Evolutionary conservation across 2,329 filamentous ascomycete species (phyloP).

Genomic region (Nannizziopsis arthrosporioides): DNA sequence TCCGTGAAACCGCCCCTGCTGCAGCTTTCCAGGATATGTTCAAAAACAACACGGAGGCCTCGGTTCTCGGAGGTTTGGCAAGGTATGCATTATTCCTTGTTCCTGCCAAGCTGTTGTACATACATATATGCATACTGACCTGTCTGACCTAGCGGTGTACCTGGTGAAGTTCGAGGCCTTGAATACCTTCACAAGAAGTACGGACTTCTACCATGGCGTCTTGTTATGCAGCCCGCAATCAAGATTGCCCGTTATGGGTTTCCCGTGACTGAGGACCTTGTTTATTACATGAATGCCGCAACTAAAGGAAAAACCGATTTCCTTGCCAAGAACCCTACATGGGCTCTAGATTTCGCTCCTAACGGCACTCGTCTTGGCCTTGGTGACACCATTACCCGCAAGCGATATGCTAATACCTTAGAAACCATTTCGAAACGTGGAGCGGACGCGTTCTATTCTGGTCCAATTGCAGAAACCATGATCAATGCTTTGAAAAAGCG

Average conservation of each 20-base stretch:
- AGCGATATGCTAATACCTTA: slow-evolving; percentile 68
- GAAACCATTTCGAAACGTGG: slow-evolving; percentile 65
- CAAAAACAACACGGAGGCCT: slow-evolving; percentile 53
- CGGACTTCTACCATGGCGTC: slow-evolving; percentile 54
- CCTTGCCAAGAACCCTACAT: slow-evolving; percentile 60
- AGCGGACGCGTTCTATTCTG: slow-evolving; percentile 60
- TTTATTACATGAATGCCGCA: slow-evolving; percentile 56
- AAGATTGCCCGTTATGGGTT: slow-evolving; percentile 64
- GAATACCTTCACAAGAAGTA: slow-evolving; percentile 60
- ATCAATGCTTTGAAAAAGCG: slow-evolving; percentile 53
- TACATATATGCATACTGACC: neutral
- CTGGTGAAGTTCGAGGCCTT: slow-evolving; percentile 58
- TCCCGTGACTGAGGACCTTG: slow-evolving; percentile 57
- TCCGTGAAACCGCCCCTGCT: slow-evolving; percentile 74
- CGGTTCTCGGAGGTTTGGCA: slow-evolving; percentile 61
- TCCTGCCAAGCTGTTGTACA: neutral
- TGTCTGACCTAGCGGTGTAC: slow-evolving; percentile 37
- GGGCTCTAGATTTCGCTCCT: slow-evolving; percentile 81
- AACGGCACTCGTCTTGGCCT: slow-evolving; percentile 60
- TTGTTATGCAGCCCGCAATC: slow-evolving; percentile 62
- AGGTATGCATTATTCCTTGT: slow-evolving; percentile 28
- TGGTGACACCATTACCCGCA: slow-evolving; percentile 68
- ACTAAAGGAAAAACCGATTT: slow-evolving; percentile 48
- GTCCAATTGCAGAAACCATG: slow-evolving; percentile 60
- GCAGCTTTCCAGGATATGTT: slow-evolving; percentile 81